These are phyloP conservation scores for Papiliotrema terrestris DNA, from an alignment of 1,284 basidiomycete genomes.

Conservation along the genomic window DNA sequence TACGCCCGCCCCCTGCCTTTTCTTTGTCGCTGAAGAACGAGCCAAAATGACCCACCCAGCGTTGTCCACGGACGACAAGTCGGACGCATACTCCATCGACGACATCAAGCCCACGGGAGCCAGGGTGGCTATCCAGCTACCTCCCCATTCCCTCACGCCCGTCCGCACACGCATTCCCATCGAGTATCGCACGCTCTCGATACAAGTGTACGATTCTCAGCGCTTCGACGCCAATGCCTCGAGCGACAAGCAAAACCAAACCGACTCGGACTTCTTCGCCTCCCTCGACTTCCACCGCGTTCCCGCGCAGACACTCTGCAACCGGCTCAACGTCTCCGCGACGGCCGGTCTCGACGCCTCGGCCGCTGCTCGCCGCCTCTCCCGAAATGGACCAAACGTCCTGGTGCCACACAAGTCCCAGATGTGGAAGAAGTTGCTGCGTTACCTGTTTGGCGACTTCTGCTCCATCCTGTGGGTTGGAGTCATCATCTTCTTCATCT, in stretches of 20 bases:
- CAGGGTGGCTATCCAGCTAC: not conserved
- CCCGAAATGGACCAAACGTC: conserved; percentile 54
- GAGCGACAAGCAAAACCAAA: not conserved
- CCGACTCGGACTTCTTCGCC: conserved; percentile 6
- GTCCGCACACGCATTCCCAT: conserved; percentile 5
- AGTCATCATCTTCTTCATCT: conserved; percentile 55
- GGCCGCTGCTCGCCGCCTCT: conserved; percentile 49
- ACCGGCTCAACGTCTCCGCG: conserved; percentile 53
- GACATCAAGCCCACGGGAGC: not conserved
- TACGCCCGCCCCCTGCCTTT: too few species aligned
- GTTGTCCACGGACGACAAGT: too few species aligned
- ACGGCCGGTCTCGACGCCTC: conserved; percentile 52
- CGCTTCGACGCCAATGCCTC: conserved; percentile 4
- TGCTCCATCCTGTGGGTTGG: conserved; percentile 57
- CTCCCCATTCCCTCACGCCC: not conserved
- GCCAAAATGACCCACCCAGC: too few species aligned
- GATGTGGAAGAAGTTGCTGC: conserved; percentile 54
- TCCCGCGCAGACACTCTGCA: conserved; percentile 49
- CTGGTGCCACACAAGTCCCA: conserved; percentile 55
- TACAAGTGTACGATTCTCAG: conserved; percentile 11
- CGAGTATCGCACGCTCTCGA: conserved; percentile 6
- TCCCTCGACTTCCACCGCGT: conserved; percentile 55
- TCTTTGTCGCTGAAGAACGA: too few species aligned
- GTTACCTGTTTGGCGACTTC: conserved; percentile 58
- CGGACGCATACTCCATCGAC: too few species aligned